Evolutionary conservation across 139 green algal genomes (phyloP).

Genomic region (Chlamydomonas incerta): DNA sequence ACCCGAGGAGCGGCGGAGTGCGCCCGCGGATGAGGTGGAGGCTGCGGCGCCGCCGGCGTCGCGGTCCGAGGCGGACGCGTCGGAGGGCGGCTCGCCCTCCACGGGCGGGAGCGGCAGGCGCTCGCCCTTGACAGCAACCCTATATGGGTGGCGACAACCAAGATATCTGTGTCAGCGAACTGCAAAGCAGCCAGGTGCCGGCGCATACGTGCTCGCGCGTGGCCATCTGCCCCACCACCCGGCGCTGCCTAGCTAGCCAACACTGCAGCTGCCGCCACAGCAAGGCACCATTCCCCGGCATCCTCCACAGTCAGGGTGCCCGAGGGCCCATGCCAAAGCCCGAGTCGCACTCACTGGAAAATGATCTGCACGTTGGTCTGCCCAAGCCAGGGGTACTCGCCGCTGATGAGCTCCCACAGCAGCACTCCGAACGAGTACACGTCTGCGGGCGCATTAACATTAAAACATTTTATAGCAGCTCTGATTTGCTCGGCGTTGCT

Average conservation of each 20-base stretch:
- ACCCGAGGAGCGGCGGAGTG: background rate
- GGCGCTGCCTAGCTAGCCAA: too few relatives aligned
- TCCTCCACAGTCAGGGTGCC: too few relatives aligned
- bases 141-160: too few relatives aligned
- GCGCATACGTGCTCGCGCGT: background rate
- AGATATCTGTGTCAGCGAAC: too few relatives aligned
- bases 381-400: conserved; percentile 52
- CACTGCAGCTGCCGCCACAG: background rate
- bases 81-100: too few relatives aligned
- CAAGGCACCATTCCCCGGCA: too few relatives aligned
- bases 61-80: background rate
- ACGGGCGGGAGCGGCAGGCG: conserved; percentile 34
- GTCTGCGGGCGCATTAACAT: too few relatives aligned
- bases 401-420: conserved; percentile 77
- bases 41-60: background rate
- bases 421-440: conserved; percentile 71
- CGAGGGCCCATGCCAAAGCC: too few relatives aligned
- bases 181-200: too few relatives aligned
- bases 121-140: conserved; percentile 16
- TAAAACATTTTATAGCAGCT: too few relatives aligned
- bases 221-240: background rate
- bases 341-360: conserved; percentile 39
- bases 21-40: too few relatives aligned
- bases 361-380: conserved; percentile 57
- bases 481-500: too few relatives aligned